Percentiles rank a stretch among this genome's conserved stretches.
These are phyloP conservation scores for Chrysoporthe puriensis DNA, from an alignment of 2,329 filamentous ascomycete genomes.

Conservation along the genomic window DNA sequence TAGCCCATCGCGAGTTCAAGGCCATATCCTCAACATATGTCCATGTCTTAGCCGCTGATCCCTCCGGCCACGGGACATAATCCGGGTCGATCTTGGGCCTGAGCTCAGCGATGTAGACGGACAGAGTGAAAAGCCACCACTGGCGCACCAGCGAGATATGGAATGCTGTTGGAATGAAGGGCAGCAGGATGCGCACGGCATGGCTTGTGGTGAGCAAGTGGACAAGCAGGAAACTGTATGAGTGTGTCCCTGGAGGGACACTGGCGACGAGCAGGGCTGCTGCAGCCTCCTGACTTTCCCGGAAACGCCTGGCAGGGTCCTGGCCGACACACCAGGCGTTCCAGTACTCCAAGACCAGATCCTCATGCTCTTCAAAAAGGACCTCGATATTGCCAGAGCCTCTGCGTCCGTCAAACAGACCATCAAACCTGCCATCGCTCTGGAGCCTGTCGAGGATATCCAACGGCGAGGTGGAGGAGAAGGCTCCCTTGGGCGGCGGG, in stretches of 20 bases:
- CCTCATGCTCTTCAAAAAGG: conserved; percentile 71
- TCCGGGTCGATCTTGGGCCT: conserved; percentile 74
- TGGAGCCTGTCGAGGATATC: conserved; percentile 73
- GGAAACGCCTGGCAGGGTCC: conserved; percentile 74
- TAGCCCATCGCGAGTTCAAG: conserved; percentile 66
- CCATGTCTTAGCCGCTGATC: conserved; percentile 73
- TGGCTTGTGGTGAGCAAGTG: conserved; percentile 86
- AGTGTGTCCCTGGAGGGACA: conserved; percentile 58
- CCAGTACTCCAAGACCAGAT: conserved; percentile 82
- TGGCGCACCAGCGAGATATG: conserved; percentile 77
- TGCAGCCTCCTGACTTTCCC: conserved; percentile 67
- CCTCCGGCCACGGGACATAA: conserved; percentile 55
- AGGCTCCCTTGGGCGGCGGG: conserved; percentile 51
- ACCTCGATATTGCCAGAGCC: conserved; percentile 66
- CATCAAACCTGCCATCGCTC: conserved; percentile 71
- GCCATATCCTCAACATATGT: conserved; percentile 74
- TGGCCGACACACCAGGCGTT: conserved; percentile 75
- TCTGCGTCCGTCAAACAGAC: conserved; percentile 58
- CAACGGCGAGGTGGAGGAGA: conserved; percentile 64
- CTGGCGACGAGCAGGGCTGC: conserved; percentile 66
- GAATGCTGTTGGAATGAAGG: conserved; percentile 71
- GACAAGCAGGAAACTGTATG: conserved; percentile 82
- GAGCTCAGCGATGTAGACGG: conserved; percentile 75
- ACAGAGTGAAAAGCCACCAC: conserved; percentile 86
- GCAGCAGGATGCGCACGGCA: conserved; percentile 83